phyloP scores from a whole-genome alignment of 225 moss, liverwort and hornwort genomes.

The Polytrichum formosum region DNA sequence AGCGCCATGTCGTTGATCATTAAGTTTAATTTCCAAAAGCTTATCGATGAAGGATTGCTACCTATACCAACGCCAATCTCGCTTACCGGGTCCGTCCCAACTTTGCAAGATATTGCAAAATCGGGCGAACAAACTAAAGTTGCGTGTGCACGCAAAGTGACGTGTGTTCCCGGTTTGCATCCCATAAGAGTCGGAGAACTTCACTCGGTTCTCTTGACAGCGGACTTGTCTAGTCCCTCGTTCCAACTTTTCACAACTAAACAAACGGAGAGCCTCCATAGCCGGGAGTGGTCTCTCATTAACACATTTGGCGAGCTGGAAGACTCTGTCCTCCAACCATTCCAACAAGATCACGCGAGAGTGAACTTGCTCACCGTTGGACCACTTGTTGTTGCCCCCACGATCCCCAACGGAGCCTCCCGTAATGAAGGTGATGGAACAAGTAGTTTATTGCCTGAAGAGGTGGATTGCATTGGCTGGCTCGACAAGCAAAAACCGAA shows the following conservation, averaged over 20 bases:
- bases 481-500: neutral
- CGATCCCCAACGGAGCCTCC: neutral
- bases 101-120: neutral
- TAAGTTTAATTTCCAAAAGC: neutral
- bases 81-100: neutral
- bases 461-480: neutral
- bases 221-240: neutral
- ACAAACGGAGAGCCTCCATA: neutral
- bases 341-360: neutral
- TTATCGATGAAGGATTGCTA: neutral
- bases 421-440: neutral
- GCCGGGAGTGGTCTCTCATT: neutral
- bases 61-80: neutral
- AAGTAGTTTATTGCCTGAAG: constrained; percentile 1
- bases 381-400: constrained; percentile 3
- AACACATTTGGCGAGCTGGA: constrained; percentile 1
- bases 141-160: neutral
- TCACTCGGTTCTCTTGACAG: neutral
- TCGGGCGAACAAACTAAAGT: neutral
- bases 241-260: neutral
- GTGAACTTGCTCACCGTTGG: neutral
- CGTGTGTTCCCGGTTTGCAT: neutral
- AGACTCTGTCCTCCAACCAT: neutral
- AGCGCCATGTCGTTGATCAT: neutral
- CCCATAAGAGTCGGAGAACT: neutral